These are phyloP conservation scores for Nicotiana tomentosiformis DNA, from an alignment of 257 asterid species.

Conservation along the genomic window DNA sequence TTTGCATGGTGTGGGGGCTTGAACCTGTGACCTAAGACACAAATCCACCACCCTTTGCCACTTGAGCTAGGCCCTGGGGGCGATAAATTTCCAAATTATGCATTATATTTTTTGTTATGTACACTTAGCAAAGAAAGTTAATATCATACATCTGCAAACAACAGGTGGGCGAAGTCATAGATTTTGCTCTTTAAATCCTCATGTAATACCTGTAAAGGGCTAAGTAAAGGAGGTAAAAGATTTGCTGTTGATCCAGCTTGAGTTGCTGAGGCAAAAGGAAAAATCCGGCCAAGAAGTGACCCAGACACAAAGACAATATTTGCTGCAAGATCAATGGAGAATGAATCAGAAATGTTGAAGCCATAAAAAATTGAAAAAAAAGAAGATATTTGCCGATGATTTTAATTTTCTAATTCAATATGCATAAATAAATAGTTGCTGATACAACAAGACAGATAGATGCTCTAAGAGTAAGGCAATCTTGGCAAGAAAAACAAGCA, in stretches of 20 bases:
- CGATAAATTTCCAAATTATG: neutral
- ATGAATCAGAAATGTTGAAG: slow-evolving; percentile 6
- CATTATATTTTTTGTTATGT: neutral
- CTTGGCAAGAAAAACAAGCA: neutral
- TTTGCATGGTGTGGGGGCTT: no score
- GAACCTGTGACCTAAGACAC: no score
- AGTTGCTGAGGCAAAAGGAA: slow-evolving; percentile 53
- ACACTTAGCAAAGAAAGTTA: neutral
- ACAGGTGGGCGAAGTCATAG: neutral
- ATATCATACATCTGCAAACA: neutral
- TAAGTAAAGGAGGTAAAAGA: slow-evolving; percentile 53
- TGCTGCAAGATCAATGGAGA: slow-evolving; percentile 34
- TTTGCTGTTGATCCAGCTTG: slow-evolving; percentile 35
- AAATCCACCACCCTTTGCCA: no score
- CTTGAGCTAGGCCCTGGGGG: no score
- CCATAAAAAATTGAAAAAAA: neutral
- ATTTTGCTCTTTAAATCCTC: slow-evolving; percentile 2
- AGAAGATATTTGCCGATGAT: neutral
- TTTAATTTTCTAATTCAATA: neutral
- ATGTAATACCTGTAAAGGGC: slow-evolving; percentile 80
- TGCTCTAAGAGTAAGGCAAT: neutral
- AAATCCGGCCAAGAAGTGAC: slow-evolving; percentile 66
- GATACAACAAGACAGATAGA: neutral
- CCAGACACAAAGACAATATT: slow-evolving; percentile 78
- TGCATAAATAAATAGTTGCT: neutral